Conservation (phyloP, 352 stramenopile species). For the Phytophthora hibernalis region DNA sequence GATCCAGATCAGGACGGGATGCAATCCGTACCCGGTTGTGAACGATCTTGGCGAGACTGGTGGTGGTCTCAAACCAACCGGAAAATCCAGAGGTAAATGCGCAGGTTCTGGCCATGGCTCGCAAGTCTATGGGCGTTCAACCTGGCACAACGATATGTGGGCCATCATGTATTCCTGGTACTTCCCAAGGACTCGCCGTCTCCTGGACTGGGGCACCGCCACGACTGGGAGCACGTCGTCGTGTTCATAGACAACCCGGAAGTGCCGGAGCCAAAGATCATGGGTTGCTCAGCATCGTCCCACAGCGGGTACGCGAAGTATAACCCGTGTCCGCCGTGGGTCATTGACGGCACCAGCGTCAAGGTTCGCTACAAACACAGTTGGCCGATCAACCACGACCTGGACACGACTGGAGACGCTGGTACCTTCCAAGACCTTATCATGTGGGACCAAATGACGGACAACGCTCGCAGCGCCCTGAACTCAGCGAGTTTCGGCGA, state of each 20-base stretch:
- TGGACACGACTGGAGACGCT: slow-evolving; percentile 19
- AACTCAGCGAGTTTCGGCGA: slow-evolving; percentile 32
- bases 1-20: slow-evolving; percentile 10
- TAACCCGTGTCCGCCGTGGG: slow-evolving; percentile 12
- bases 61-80: slow-evolving; percentile 18
- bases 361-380: slow-evolving; percentile 35
- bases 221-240: slow-evolving; percentile 52
- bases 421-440: slow-evolving; percentile 32
- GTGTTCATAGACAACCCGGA: slow-evolving; percentile 49
- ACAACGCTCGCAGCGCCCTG: slow-evolving; percentile 28
- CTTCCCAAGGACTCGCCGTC: slow-evolving; percentile 54
- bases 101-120: slow-evolving; percentile 34
- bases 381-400: slow-evolving; percentile 35
- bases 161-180: slow-evolving; percentile 53
- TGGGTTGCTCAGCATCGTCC: slow-evolving; percentile 26
- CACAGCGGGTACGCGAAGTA: slow-evolving; percentile 40
- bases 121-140: slow-evolving; percentile 40
- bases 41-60: slow-evolving; percentile 23
- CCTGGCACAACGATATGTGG: slow-evolving; percentile 29
- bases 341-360: slow-evolving; percentile 25
- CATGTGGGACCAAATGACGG: slow-evolving; percentile 35
- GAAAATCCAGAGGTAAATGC: slow-evolving; percentile 20
- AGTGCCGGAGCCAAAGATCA: slow-evolving; percentile 23
- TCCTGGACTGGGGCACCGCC: slow-evolving; percentile 41
- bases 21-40: slow-evolving; percentile 20